Evolutionary conservation across 352 stramenopile species (phyloP).

Genomic region (Phytopythium kandeliae): DNA sequence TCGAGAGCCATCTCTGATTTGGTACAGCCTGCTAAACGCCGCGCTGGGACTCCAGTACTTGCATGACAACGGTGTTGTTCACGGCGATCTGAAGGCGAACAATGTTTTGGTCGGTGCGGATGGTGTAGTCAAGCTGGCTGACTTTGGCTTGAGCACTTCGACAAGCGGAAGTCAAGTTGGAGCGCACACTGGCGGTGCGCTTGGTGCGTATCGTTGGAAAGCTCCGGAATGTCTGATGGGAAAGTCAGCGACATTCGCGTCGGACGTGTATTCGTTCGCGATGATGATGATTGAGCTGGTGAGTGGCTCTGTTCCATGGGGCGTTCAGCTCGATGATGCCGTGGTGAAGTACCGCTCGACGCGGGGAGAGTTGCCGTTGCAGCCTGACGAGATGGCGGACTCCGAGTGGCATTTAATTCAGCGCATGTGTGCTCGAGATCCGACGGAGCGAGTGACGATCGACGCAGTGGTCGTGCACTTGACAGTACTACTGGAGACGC

Average conservation of each 20-base stretch:
- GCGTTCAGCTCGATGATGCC: neutral
- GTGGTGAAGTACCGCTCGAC: neutral
- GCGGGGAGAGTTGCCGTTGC: neutral
- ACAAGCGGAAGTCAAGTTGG: neutral
- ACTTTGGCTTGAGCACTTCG: constrained; percentile 21
- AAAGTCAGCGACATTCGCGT: neutral
- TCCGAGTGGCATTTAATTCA: neutral
- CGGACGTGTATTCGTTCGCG: constrained; percentile 7
- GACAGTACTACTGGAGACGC: neutral
- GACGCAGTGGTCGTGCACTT: constrained; percentile 1
- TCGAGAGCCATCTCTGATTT: constrained; percentile 3
- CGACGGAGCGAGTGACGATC: constrained; percentile 1
- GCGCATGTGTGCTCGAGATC: constrained; percentile 1
- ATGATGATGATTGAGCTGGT: constrained; percentile 6
- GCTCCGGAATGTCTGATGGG: constrained; percentile 17
- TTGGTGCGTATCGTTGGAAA: constrained; percentile 25
- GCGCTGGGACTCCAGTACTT: constrained; percentile 22
- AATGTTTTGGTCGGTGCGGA: constrained; percentile 29
- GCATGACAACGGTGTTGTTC: constrained; percentile 25
- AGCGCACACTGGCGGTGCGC: constrained; percentile 1
- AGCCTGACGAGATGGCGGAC: neutral
- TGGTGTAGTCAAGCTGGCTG: constrained; percentile 20
- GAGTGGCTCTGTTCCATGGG: neutral
- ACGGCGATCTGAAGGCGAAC: constrained; percentile 33
- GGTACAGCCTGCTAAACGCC: constrained; percentile 20